Evolutionary conservation across 345 rosid species (phyloP), one percentile per base, ranked within the genome.

Genomic region (Ceriops decandra): DNA sequence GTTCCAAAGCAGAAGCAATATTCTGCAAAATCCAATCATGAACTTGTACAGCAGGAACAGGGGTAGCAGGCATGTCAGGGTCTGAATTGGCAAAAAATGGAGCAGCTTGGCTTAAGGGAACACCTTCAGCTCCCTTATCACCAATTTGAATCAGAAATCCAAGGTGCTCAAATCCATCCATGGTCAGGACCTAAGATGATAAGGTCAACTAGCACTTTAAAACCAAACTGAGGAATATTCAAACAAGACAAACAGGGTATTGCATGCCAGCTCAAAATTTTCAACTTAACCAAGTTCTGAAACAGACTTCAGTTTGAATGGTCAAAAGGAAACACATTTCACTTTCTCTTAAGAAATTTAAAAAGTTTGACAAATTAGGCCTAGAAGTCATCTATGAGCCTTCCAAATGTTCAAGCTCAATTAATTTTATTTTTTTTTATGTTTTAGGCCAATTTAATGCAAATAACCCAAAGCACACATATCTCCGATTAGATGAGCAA

Each of bases 21-120:
- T 84, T 88, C 76, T 92, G 87, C 57, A 86, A 75, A 78, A 95
- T 85, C 99, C 99, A 95, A 62, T 86, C 96, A 73, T 81, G 95
- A 74, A 89, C 97, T 81, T 95, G 97, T 52, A 86, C 66, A 32
- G 90, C 89, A 67, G 99, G 86, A 73, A 90, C 97, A 35, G 98
- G 96, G 77, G 81, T 92, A 49, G 98, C 98, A 57, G 98, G 99
- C 99, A 92, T 95, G 80, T 88, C 98, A 6, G 99, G 97, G 84
- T 95, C 99, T 42, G 99, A 88, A 82, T 95, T 92, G 61, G 99
- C 98, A 33, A 92, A 95, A 85, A 95, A 92, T 0, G 97, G 97
- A 81, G 97, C 83, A 42, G 93, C 89, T 82, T 92, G 95, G 81
- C 90, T 86, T 78, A 95, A 68, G 36, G 95, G 84, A 77, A 82